A percentile compares a stretch with the other conserved stretches of the same genome.
phyloP scores from a whole-genome alignment of 2,329 filamentous ascomycete genomes.

The Zymoseptoria brevis region DNA sequence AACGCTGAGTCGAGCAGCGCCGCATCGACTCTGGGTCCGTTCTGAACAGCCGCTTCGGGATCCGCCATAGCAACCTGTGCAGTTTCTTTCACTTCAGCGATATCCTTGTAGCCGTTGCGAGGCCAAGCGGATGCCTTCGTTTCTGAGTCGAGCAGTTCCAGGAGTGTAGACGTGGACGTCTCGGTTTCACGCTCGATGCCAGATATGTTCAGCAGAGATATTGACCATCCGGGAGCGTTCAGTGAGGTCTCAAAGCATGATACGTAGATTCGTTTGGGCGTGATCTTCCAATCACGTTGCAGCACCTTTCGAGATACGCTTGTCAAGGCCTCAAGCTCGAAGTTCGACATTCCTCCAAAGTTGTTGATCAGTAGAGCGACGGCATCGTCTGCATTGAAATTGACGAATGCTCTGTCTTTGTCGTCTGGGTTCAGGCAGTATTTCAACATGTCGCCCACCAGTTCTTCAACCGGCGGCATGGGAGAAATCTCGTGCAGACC shows the following conservation, averaged over 20 bases:
- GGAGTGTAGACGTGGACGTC: constrained; percentile 34
- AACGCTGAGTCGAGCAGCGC: constrained; percentile 32
- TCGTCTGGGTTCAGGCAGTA: constrained; percentile 43
- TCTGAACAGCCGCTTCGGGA: constrained; percentile 29
- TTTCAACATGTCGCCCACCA: constrained; percentile 42
- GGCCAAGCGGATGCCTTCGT: constrained; percentile 48
- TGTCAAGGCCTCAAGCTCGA: constrained; percentile 43
- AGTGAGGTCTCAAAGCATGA: constrained; percentile 46
- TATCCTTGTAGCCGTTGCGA: constrained; percentile 35
- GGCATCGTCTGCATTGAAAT: constrained; percentile 39
- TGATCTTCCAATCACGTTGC: constrained; percentile 42
- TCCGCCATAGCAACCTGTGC: constrained; percentile 26
- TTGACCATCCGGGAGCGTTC: constrained; percentile 50
- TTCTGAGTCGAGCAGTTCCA: constrained; percentile 42
- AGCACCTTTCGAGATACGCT: constrained; percentile 35
- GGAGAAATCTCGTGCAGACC: constrained; percentile 40
- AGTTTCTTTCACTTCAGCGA: constrained; percentile 9
- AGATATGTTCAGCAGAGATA: constrained; percentile 47
- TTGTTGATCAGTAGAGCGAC: constrained; percentile 43
- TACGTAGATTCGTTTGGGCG: constrained; percentile 41
- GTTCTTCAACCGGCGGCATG: constrained; percentile 42
- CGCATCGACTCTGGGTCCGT: constrained; percentile 24
- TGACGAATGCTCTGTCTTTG: constrained; percentile 42
- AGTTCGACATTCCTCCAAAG: constrained; percentile 41
- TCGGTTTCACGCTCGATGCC: constrained; percentile 37